Conservation (phyloP, 2,329 filamentous ascomycete species). For the Sporothrix protearum region DNA sequence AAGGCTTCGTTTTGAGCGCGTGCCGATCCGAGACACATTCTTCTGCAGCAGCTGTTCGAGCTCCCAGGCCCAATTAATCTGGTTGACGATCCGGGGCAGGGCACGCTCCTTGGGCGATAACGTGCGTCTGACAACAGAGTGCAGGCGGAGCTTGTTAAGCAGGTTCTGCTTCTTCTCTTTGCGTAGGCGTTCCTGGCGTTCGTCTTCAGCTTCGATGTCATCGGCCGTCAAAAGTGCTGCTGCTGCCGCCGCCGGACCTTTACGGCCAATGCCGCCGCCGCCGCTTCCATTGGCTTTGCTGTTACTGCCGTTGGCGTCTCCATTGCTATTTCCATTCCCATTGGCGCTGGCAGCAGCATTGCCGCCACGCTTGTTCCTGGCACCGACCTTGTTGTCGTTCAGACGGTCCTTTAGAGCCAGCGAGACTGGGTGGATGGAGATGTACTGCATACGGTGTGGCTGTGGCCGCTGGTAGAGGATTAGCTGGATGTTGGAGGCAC, state of each 20-base stretch:
- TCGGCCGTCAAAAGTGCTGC: slow-evolving; percentile 28
- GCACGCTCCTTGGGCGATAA: slow-evolving; percentile 80
- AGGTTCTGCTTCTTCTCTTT: slow-evolving; percentile 63
- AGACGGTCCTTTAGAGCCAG: slow-evolving; percentile 76
- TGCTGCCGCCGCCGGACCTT: background rate
- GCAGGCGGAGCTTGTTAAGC: slow-evolving; percentile 81
- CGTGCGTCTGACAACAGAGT: slow-evolving; percentile 74
- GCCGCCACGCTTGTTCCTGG: background rate
- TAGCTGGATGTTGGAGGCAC: slow-evolving; percentile 73
- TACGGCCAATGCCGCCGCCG: background rate
- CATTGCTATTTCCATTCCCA: background rate
- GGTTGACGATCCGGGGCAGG: slow-evolving; percentile 76
- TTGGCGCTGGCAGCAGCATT: slow-evolving; percentile 27
- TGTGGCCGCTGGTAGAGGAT: slow-evolving; percentile 84
- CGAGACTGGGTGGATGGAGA: slow-evolving; percentile 84
- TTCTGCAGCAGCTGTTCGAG: slow-evolving; percentile 80
- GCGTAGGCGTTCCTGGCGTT: slow-evolving; percentile 55
- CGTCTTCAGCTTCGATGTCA: slow-evolving; percentile 68
- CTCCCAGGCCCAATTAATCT: slow-evolving; percentile 95
- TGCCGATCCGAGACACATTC: slow-evolving; percentile 81
- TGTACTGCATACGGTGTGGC: slow-evolving; percentile 90
- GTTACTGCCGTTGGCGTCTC: background rate
- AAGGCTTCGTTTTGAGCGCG: slow-evolving; percentile 74
- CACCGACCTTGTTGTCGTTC: slow-evolving; percentile 23
- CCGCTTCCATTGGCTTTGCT: background rate